These are phyloP conservation scores for Chalciporus pseudorubinellus DNA, from an alignment of 768 basidiomycete species.

Conservation along the genomic window DNA sequence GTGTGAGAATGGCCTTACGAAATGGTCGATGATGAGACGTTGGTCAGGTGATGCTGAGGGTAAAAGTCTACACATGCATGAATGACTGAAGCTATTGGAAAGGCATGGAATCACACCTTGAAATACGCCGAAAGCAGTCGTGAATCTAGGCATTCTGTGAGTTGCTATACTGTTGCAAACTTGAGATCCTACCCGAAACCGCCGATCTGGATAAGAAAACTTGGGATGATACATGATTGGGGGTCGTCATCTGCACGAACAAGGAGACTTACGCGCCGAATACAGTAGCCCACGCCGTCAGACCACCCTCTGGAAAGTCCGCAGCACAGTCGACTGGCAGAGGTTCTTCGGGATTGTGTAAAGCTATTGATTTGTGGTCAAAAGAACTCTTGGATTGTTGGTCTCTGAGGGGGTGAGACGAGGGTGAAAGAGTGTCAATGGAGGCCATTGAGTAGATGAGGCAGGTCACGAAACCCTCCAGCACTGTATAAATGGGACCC, in stretches of 20 bases:
- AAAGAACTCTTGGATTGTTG: conserved; percentile 5
- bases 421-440: not conserved
- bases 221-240: conserved; percentile 10
- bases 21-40: conserved; percentile 35
- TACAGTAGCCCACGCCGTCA: conserved; percentile 24
- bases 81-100: not conserved
- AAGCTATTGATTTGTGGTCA: not conserved
- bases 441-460: not conserved
- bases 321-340: not conserved
- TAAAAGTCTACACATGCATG: conserved; percentile 36
- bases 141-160: conserved; percentile 23
- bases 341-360: not conserved
- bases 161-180: not conserved
- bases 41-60: conserved; percentile 34
- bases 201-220: conserved; percentile 37
- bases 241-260: not conserved
- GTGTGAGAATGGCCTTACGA: conserved; percentile 26
- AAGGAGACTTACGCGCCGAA: conserved; percentile 21
- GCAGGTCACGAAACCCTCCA: not conserved
- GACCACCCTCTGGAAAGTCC: conserved; percentile 24
- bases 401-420: not conserved
- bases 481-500: not conserved
- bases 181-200: conserved; percentile 33
- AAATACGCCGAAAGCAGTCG: conserved; percentile 40
- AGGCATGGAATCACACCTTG: conserved; percentile 27